Percentiles rank a stretch among this genome's conserved stretches.
phyloP scores from a whole-genome alignment of 345 rosid species.

The Rhodamnia rubescens region DNA sequence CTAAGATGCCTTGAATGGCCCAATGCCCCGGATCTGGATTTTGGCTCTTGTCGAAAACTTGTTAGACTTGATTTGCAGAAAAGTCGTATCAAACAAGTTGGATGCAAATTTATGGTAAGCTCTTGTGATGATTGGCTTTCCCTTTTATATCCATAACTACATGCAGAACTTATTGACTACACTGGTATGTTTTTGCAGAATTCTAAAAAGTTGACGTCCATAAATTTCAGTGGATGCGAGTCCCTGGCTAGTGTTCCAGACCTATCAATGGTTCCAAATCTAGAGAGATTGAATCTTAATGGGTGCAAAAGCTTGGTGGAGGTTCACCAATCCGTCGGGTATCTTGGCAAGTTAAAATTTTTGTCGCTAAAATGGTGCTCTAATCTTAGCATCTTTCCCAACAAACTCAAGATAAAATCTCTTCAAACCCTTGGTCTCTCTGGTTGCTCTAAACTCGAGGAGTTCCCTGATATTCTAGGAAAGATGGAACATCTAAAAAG shows the following conservation, averaged over 20 bases:
- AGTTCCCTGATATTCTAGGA: not conserved
- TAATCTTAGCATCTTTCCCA: not conserved
- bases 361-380: not conserved
- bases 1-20: not conserved
- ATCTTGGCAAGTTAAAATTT: not conserved
- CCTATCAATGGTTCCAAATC: not conserved
- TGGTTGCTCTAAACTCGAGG: not conserved
- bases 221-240: no score
- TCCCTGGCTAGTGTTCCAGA: not conserved
- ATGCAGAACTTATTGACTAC: not conserved
- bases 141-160: not conserved
- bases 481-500: not conserved
- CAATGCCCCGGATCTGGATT: not conserved
- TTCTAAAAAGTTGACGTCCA: not conserved
- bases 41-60: not conserved
- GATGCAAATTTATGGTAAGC: not conserved
- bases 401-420: not conserved
- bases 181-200: not conserved
- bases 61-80: not conserved
- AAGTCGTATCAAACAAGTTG: not conserved
- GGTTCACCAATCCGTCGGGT: not conserved
- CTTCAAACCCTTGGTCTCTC: not conserved
- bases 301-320: not conserved
- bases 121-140: not conserved
- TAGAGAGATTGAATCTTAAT: not conserved